Conservation (phyloP, 768 basidiomycete species). For the Suillus alpinus region DNA sequence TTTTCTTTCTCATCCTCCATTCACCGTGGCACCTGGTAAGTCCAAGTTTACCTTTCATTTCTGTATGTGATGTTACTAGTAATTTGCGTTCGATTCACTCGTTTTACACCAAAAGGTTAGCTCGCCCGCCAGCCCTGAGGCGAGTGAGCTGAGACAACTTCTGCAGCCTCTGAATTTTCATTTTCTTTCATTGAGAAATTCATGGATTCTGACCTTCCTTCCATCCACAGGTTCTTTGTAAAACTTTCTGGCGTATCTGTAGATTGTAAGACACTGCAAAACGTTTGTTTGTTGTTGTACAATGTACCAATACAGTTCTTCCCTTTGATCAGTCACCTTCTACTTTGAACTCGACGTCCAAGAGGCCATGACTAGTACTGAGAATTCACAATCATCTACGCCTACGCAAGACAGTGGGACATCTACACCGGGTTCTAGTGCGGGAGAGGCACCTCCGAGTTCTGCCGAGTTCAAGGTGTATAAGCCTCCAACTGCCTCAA, state of each 20-base stretch:
- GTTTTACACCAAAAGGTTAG: conserved; percentile 67
- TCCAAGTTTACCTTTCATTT: conserved; percentile 11
- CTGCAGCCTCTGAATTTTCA: conserved; percentile 41
- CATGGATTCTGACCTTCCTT: neutral
- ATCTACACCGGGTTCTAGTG: neutral
- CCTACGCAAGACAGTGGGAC: neutral
- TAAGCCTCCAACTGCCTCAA: conserved; percentile 37
- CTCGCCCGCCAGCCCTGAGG: conserved; percentile 75
- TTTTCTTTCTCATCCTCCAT: neutral
- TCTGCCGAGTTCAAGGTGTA: conserved; percentile 44
- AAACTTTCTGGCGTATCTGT: neutral
- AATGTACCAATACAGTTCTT: conserved; percentile 11
- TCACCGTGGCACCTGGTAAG: conserved; percentile 18
- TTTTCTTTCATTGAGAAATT: neutral
- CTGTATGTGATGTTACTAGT: conserved; percentile 60
- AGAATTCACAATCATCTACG: conserved; percentile 13
- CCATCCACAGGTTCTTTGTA: neutral
- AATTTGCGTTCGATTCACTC: conserved; percentile 86
- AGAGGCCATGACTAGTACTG: conserved; percentile 26
- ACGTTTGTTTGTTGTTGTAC: conserved; percentile 10
- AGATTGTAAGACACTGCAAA: conserved; percentile 5
- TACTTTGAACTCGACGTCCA: conserved; percentile 12
- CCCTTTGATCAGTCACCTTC: conserved; percentile 15
- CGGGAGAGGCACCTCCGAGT: neutral
- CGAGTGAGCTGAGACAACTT: conserved; percentile 67